These are phyloP conservation scores for Mucor velutinosus DNA, from an alignment of 371 early-diverging fungal species.

Conservation along the genomic window DNA sequence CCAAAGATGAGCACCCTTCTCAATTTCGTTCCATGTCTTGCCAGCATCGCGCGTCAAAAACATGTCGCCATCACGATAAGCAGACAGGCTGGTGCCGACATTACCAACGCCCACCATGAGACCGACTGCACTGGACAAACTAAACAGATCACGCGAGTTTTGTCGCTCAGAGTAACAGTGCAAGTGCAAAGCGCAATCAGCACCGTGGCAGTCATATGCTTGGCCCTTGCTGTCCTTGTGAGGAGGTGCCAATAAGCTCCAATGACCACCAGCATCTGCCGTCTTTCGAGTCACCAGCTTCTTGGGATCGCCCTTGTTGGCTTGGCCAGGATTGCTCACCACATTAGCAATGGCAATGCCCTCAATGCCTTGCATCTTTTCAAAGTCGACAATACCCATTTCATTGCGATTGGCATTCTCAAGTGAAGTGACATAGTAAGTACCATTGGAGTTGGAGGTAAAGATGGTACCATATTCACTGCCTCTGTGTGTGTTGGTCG, in stretches of 20 bases:
- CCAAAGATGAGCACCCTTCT: slow-evolving; percentile 76
- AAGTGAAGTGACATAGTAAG: slow-evolving; percentile 71
- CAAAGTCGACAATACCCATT: slow-evolving; percentile 90
- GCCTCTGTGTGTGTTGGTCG: slow-evolving; percentile 58
- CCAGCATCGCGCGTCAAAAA: slow-evolving; percentile 89
- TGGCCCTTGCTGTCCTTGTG: slow-evolving; percentile 51
- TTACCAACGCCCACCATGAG: slow-evolving; percentile 93
- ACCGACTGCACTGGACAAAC: slow-evolving; percentile 82
- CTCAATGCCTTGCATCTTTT: slow-evolving; percentile 89
- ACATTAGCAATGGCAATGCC: slow-evolving; percentile 88
- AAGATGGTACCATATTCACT: slow-evolving; percentile 83
- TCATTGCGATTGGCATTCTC: slow-evolving; percentile 81
- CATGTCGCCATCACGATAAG: slow-evolving; percentile 75
- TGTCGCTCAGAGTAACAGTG: slow-evolving; percentile 82
- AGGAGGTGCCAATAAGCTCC: slow-evolving; percentile 67
- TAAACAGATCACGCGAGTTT: slow-evolving; percentile 78
- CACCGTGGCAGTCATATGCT: slow-evolving; percentile 21
- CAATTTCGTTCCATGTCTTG: slow-evolving; percentile 71
- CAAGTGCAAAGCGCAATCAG: slow-evolving; percentile 71
- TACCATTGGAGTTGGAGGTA: slow-evolving; percentile 87
- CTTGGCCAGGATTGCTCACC: slow-evolving; percentile 71
- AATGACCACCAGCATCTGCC: slow-evolving; percentile 82
- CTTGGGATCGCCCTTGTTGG: slow-evolving; percentile 51
- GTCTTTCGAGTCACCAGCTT: slow-evolving; percentile 73
- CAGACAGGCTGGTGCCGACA: slow-evolving; percentile 70